Evolutionary conservation across 73 alveolate species (phyloP).

Genomic region (Paramecium sexaurelia): DNA sequence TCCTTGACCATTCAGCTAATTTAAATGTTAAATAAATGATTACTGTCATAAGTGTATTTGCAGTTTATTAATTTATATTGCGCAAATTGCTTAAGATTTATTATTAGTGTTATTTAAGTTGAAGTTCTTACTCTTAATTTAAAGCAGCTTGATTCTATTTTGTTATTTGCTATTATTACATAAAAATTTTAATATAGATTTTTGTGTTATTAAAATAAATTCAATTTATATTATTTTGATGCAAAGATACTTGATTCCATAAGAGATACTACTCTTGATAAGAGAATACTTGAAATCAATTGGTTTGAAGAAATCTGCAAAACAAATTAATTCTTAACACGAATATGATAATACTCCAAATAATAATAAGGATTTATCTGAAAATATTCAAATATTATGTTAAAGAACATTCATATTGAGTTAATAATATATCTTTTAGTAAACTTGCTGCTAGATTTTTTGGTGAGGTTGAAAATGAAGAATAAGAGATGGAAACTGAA

Average conservation of each 20-base stretch:
- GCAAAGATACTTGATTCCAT: neutral
- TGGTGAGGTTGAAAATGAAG: neutral
- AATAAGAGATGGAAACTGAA: neutral
- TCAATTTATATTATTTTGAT: neutral
- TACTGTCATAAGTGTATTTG: neutral
- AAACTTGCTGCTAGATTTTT: neutral
- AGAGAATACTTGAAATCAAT: neutral
- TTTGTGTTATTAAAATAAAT: neutral
- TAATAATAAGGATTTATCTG: neutral
- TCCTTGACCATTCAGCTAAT: neutral
- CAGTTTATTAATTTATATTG: neutral
- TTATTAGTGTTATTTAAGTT: neutral
- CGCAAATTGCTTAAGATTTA: neutral
- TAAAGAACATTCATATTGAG: neutral
- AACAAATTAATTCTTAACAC: neutral
- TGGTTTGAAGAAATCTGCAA: conserved; percentile 41
- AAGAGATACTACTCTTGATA: neutral
- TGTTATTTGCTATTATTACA: neutral
- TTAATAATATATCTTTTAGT: neutral
- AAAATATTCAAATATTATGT: neutral
- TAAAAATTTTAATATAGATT: neutral
- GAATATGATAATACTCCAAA: conserved; percentile 42
- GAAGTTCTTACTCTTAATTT: neutral
- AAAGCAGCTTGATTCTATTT: neutral
- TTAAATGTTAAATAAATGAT: neutral